phyloP scores from a whole-genome alignment of 2,329 filamentous ascomycete genomes.

The Albifimbria verrucaria region DNA sequence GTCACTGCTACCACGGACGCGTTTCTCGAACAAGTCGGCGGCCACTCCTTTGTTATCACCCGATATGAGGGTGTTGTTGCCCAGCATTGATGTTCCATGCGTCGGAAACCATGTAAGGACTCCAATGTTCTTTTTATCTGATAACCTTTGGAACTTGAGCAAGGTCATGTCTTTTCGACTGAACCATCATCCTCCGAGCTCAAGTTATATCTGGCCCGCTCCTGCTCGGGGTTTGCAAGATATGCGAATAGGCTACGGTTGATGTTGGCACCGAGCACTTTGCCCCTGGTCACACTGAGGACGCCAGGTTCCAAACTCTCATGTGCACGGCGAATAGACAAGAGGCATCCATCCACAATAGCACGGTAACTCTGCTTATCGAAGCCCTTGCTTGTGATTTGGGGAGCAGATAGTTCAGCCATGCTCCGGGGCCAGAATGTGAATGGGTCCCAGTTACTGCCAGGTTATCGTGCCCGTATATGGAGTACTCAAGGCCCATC shows the following conservation, averaged over 20 bases:
- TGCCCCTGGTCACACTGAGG: constrained; percentile 59
- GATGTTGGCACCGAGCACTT: constrained; percentile 70
- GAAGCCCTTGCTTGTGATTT: constrained; percentile 84
- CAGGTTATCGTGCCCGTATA: constrained; percentile 71
- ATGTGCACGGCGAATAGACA: constrained; percentile 78
- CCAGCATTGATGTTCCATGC: constrained; percentile 84
- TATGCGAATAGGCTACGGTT: constrained; percentile 85
- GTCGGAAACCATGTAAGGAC: constrained; percentile 87
- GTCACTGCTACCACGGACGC: constrained; percentile 50
- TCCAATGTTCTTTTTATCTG: constrained; percentile 72
- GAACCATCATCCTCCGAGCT: constrained; percentile 35
- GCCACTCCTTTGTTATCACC: constrained; percentile 95
- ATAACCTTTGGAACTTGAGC: constrained; percentile 68
- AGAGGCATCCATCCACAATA: constrained; percentile 77
- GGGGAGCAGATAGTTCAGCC: constrained; percentile 87
- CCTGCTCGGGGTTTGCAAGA: constrained; percentile 72
- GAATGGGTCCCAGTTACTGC: constrained; percentile 91
- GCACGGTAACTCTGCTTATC: constrained; percentile 81
- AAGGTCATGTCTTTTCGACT: constrained; percentile 74
- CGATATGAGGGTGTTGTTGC: constrained; percentile 84
- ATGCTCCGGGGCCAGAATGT: constrained; percentile 84
- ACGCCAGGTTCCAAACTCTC: constrained; percentile 53
- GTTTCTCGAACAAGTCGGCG: constrained; percentile 76
- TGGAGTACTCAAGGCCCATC: constrained; percentile 67
- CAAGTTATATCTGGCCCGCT: constrained; percentile 62